Percentiles rank a stretch among this genome's conserved stretches.
Evolutionary conservation across 805 yeast genomes (phyloP).

Genomic region (Blastobotrys americana): DNA sequence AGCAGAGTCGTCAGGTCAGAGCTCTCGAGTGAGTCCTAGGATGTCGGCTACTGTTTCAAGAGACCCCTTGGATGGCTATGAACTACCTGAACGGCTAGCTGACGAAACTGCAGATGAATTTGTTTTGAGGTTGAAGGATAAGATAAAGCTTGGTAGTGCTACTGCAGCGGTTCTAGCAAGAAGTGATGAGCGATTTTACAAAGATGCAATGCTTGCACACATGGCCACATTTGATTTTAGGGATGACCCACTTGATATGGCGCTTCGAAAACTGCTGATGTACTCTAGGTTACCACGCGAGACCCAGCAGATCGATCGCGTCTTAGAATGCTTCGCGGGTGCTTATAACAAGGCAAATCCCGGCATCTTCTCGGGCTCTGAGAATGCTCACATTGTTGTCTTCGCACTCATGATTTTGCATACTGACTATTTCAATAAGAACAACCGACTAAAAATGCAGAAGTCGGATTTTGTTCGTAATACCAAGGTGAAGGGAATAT

Average conservation of each 20-base stretch:
- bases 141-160: slow-evolving; percentile 16
- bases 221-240: slow-evolving; percentile 41
- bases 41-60: background rate
- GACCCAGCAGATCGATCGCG: slow-evolving; percentile 68
- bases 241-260: slow-evolving; percentile 55
- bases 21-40: background rate
- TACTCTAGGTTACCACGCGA: slow-evolving; percentile 59
- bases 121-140: slow-evolving; percentile 26
- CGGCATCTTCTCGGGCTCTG: slow-evolving; percentile 33
- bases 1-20: background rate
- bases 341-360: slow-evolving; percentile 43
- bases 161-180: slow-evolving; percentile 28
- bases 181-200: slow-evolving; percentile 26
- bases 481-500: slow-evolving; percentile 30
- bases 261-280: slow-evolving; percentile 54
- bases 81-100: slow-evolving; percentile 17
- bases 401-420: slow-evolving; percentile 66
- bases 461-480: slow-evolving; percentile 53
- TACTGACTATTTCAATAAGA: slow-evolving; percentile 64
- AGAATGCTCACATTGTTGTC: slow-evolving; percentile 54
- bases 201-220: slow-evolving; percentile 27
- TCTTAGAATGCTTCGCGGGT: slow-evolving; percentile 49
- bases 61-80: background rate
- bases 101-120: slow-evolving; percentile 31
- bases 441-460: slow-evolving; percentile 61